Base-by-base conservation (phyloP, 805 yeast species). In the Debaryomyces hansenii region DNA sequence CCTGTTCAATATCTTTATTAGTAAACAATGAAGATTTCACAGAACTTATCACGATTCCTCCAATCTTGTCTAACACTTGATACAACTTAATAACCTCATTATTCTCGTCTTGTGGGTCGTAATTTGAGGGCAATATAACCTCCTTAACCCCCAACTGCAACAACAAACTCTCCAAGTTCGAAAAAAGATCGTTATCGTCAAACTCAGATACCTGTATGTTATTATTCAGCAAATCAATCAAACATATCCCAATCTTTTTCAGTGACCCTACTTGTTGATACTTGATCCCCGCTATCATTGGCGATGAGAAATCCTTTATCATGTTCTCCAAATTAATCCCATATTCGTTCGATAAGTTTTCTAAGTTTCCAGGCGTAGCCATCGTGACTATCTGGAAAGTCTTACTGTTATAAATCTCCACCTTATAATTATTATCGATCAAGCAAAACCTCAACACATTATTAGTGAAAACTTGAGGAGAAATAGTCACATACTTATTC, bases 361-460 rank as follows among this genome's bases (percentile, higher is more conserved):
- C 87, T 41, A 91, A 69, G 64, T 94, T 91, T 5, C 99, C 99
- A 0, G 98, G 97, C 1, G 96, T 85, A 0, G 96, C 97, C 37
- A 75, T 67, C 47, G 72, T 78, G 51, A 69, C 54, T 44, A 78
- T 68, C 41, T 64, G 73, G 79, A 96, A 92, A 50, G 65, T 69
- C 59, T 76, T 81, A 51, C 59, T 59, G 54, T 83, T 83, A 62
- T 87, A 92, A 14, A 94, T 78, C 59, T 91, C 96, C 14, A 94
- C 79, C 62, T 90, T 90, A 57, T 77, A 77, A 14, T 90, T 89
- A 40, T 78, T 74, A 35, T 84, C 88, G 38, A 90, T 72, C 18
- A 94, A 74, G 44, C 88, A 83, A 48, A 77, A 77, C 45, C 79
- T 80, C 47, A 91, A 66, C 37, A 92, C 75, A 37, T 61, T 66